Evolutionary conservation across 2,329 filamentous ascomycete species (phyloP).

Genomic region (Colletotrichum godetiae): DNA sequence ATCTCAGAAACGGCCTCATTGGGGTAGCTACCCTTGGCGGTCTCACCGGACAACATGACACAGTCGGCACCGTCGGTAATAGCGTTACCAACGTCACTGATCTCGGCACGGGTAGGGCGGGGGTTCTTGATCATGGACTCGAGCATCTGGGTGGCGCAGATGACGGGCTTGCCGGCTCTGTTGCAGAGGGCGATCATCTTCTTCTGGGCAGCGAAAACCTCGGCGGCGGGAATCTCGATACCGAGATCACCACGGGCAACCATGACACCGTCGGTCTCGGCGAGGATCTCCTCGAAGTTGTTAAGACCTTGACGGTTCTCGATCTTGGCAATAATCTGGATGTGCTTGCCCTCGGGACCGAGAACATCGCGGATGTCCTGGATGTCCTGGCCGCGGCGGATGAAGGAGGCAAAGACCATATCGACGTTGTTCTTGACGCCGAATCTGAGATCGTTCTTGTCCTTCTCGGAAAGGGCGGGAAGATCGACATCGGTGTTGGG

Average conservation of each 20-base stretch:
- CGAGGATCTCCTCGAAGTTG: conserved; percentile 98
- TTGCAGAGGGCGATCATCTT: conserved; percentile 99
- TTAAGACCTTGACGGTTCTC: conserved; percentile 99
- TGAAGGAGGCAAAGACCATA: conserved; percentile 99
- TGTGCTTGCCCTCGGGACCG: conserved; percentile 91
- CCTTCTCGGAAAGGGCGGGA: conserved; percentile 96
- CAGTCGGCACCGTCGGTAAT: conserved; percentile 98
- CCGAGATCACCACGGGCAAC: conserved; percentile 98
- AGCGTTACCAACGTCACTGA: conserved; percentile 98
- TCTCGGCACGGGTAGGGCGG: conserved; percentile 96
- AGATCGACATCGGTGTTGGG: conserved; percentile 99
- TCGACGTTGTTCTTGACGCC: conserved; percentile 99
- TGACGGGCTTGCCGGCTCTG: conserved; percentile 97
- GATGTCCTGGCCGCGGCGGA: conserved; percentile 94
- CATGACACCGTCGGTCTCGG: conserved; percentile 99
- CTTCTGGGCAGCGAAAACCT: conserved; percentile 99
- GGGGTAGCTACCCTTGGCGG: conserved; percentile 96
- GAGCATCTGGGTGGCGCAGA: conserved; percentile 99
- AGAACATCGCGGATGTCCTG: conserved; percentile 90
- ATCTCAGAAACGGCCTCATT: conserved; percentile 94
- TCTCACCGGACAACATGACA: conserved; percentile 99
- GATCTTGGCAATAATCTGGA: conserved; percentile 99
- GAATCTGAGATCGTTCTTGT: conserved; percentile 92
- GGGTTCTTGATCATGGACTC: conserved; percentile 99
- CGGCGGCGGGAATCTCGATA: conserved; percentile 97